Conservation (phyloP, 1,139 yeast species). For the Suhomyces taliae region DNA sequence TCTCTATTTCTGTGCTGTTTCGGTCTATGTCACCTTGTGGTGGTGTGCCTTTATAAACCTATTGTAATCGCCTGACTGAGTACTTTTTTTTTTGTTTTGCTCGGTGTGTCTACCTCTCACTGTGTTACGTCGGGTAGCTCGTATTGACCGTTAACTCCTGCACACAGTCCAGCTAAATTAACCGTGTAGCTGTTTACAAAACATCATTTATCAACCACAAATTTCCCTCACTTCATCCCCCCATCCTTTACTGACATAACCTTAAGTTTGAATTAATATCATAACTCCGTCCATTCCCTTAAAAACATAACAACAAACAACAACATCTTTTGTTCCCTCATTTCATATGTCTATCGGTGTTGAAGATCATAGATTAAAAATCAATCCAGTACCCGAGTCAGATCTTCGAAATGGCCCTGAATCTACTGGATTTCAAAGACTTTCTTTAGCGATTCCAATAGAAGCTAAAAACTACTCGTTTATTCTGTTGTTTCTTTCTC, state of each 20-base stretch:
- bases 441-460: conserved; percentile 28
- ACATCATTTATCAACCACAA: neutral
- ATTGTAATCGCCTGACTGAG: no score
- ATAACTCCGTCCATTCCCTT: no score
- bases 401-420: neutral
- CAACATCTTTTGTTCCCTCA: no score
- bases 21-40: no score
- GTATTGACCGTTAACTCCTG: neutral
- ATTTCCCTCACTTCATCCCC: neutral
- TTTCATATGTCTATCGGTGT: neutral
- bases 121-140: neutral
- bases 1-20: no score
- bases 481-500: conserved; percentile 24
- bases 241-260: no score
- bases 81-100: no score
- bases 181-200: conserved; percentile 7
- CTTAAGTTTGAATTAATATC: neutral
- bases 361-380: neutral
- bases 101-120: no score
- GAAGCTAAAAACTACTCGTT: conserved; percentile 28
- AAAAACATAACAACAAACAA: no score
- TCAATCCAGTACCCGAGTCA: neutral
- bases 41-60: no score
- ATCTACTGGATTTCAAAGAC: conserved; percentile 22
- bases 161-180: neutral